phyloP scores from a whole-genome alignment of 1,284 basidiomycete genomes.

The Cerioporus squamosus region DNA sequence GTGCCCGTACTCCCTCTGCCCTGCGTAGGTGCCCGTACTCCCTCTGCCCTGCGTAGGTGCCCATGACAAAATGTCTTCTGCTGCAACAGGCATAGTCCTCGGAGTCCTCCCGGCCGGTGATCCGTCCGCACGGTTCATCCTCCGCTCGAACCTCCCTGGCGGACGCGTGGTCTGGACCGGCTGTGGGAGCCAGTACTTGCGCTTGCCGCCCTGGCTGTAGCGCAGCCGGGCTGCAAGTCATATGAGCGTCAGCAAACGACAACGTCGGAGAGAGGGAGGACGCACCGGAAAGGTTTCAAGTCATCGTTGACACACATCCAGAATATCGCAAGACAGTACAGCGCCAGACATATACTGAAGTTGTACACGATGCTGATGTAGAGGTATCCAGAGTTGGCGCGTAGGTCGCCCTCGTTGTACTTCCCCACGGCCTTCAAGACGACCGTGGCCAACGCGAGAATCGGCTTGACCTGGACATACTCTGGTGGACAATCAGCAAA shows the following conservation, averaged over 20 bases:
- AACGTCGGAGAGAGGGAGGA: slow-evolving; percentile 21
- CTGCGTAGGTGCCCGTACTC: no score
- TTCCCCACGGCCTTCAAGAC: slow-evolving; percentile 87
- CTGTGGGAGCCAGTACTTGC: slow-evolving; percentile 90
- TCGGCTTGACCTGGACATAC: slow-evolving; percentile 96
- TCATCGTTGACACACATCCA: slow-evolving; percentile 91
- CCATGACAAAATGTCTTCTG: no score
- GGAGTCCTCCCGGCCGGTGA: no score
- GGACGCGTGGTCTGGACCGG: slow-evolving; percentile 51
- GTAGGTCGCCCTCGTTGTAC: slow-evolving; percentile 90
- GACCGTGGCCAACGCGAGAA: slow-evolving; percentile 85
- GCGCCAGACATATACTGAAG: slow-evolving; percentile 70
- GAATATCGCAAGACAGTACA: slow-evolving; percentile 93
- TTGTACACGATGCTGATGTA: slow-evolving; percentile 89
- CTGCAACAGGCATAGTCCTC: no score
- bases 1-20: no score
- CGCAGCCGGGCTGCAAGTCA: slow-evolving; percentile 72
- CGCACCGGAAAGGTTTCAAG: slow-evolving; percentile 84
- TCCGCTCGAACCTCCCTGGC: slow-evolving; percentile 43
- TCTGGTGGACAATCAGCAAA: slow-evolving; percentile 53
- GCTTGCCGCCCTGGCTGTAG: slow-evolving; percentile 87
- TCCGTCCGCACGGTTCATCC: slow-evolving; percentile 31
- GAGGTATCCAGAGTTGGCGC: slow-evolving; percentile 87
- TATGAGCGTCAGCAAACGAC: neutral
- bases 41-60: no score